A percentile compares a stretch with the other conserved stretches of the same genome.
phyloP scores from a whole-genome alignment of 1,284 basidiomycete genomes.

The Ceratobasidium theobromae region DNA sequence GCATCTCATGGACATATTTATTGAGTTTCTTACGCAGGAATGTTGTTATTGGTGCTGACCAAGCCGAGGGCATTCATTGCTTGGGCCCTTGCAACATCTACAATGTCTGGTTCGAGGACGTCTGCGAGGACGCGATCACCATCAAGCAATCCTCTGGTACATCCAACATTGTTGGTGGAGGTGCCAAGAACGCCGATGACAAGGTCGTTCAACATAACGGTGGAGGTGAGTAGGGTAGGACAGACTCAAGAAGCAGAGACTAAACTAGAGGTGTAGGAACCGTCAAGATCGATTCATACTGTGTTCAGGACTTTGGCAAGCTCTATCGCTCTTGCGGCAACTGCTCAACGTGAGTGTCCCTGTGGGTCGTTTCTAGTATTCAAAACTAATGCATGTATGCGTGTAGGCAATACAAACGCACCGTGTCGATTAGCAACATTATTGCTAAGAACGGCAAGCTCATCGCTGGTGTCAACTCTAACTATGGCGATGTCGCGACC shows the following conservation, averaged over 20 bases:
- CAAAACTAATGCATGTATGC: too few relatives aligned
- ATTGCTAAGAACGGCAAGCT: slow-evolving; percentile 7
- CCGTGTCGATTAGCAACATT: slow-evolving; percentile 39
- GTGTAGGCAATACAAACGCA: too few relatives aligned
- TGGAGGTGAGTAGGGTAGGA: neutral
- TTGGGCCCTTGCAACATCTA: slow-evolving; percentile 47
- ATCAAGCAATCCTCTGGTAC: slow-evolving; percentile 28
- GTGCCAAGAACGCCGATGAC: slow-evolving; percentile 24
- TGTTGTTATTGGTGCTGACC: slow-evolving; percentile 48
- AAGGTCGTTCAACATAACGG: slow-evolving; percentile 32
- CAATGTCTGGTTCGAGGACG: slow-evolving; percentile 38
- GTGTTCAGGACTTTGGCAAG: too few relatives aligned
- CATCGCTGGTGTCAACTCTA: slow-evolving; percentile 34
- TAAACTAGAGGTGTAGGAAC: too few relatives aligned
- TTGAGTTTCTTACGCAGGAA: slow-evolving; percentile 37
- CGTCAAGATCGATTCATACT: too few relatives aligned
- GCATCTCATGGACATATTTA: neutral
- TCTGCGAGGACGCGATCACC: slow-evolving; percentile 34
- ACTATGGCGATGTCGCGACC: slow-evolving; percentile 31
- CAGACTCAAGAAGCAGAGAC: too few relatives aligned
- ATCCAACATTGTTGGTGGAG: slow-evolving; percentile 18
- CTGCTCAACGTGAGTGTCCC: too few relatives aligned
- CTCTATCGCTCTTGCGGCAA: too few relatives aligned
- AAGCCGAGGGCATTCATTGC: slow-evolving; percentile 51
- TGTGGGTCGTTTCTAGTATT: too few relatives aligned